Conservation (phyloP, 352 stramenopile species). For the Saprolegnia parasitica region DNA sequence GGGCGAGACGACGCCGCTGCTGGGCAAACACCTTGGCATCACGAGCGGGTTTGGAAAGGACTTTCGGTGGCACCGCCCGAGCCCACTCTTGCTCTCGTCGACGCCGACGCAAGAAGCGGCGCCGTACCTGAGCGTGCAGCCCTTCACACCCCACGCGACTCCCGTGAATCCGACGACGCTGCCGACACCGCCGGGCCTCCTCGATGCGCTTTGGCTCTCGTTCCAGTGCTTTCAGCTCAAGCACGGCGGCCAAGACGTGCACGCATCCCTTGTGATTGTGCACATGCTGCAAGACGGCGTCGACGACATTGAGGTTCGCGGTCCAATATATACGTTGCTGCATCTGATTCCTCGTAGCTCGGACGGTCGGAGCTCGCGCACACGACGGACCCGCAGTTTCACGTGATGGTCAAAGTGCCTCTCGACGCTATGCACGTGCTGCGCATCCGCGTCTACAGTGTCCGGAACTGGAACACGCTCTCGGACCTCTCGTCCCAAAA, state of each 20-base stretch:
- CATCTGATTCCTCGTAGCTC: conserved; percentile 35
- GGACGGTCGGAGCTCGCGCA: conserved; percentile 69
- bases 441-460: conserved; percentile 61
- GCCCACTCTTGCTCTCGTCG: neutral
- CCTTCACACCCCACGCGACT: neutral
- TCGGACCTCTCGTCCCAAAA: conserved; percentile 66
- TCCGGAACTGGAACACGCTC: conserved; percentile 51
- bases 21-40: conserved; percentile 27
- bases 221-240: conserved; percentile 82
- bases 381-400: conserved; percentile 66
- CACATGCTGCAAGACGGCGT: conserved; percentile 51
- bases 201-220: conserved; percentile 57
- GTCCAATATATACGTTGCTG: neutral
- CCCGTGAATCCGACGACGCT: neutral
- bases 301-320: conserved; percentile 32
- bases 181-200: neutral
- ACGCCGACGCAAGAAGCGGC: neutral
- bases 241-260: conserved; percentile 48
- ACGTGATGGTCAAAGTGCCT: conserved; percentile 69
- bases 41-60: conserved; percentile 17
- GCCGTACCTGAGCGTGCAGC: neutral
- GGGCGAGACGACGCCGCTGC: conserved; percentile 17
- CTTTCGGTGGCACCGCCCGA: conserved; percentile 9
- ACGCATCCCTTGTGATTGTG: conserved; percentile 62
- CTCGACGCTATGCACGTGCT: conserved; percentile 45